Conservation (phyloP, 257 asterid species). For the Paraleonurus japonicus region DNA sequence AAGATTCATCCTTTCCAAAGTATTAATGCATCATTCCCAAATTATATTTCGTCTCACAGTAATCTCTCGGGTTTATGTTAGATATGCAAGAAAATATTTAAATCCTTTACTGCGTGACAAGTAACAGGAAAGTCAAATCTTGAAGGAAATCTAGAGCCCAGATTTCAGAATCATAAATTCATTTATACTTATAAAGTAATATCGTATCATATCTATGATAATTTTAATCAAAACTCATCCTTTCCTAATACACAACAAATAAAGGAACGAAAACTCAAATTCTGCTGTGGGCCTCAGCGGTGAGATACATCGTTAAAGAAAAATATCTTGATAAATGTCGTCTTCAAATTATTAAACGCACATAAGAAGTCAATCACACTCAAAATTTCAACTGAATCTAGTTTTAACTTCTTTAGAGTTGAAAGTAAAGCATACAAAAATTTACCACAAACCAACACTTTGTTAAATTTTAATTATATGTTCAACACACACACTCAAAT, state of each 20-base stretch:
- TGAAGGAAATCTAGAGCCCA: not conserved
- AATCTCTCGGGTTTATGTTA: no score
- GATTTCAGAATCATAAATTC: not conserved
- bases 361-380: not conserved
- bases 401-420: not conserved
- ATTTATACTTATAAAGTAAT: no score
- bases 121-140: not conserved
- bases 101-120: not conserved
- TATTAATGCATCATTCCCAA: no score
- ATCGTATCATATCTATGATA: not conserved
- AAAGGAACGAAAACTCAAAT: not conserved
- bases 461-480: not conserved
- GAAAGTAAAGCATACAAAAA: not conserved
- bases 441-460: not conserved
- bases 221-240: not conserved
- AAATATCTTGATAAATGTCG: not conserved
- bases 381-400: not conserved
- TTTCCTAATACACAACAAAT: not conserved
- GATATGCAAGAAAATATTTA: no score
- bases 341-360: not conserved
- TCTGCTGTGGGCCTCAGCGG: not conserved
- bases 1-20: no score
- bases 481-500: not conserved
- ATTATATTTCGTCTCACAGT: no score
- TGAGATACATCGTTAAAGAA: not conserved